phyloP scores from a whole-genome alignment of 306 rosid genomes.

The Casuarina equisetifolia region DNA sequence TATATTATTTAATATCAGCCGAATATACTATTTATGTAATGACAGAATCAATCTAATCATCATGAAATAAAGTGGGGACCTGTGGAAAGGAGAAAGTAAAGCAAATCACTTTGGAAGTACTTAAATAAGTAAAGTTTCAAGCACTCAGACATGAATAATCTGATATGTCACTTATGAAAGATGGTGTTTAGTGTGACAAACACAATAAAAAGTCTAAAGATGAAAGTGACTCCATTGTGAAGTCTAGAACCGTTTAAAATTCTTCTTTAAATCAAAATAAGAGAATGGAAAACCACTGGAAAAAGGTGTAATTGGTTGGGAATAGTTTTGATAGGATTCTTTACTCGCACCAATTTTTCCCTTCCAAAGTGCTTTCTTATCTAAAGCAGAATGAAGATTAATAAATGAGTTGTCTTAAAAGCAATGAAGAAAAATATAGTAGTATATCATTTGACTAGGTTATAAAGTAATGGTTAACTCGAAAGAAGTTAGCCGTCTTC shows the following conservation, averaged over 20 bases:
- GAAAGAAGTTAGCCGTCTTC: slow-evolving; percentile 40
- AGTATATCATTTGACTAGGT: slow-evolving; percentile 20
- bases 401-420: slow-evolving; percentile 23
- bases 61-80: slow-evolving; percentile 52
- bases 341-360: background rate
- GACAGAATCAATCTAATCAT: slow-evolving; percentile 49
- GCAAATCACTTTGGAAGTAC: slow-evolving; percentile 43
- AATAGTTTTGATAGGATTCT: background rate
- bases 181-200: slow-evolving; percentile 30
- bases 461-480: slow-evolving; percentile 9
- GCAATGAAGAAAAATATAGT: slow-evolving; percentile 19
- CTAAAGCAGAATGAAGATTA: slow-evolving; percentile 27
- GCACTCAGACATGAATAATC: slow-evolving; percentile 35
- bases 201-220: slow-evolving; percentile 24
- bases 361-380: slow-evolving; percentile 26
- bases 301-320: background rate
- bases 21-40: slow-evolving; percentile 28
- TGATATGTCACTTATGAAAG: slow-evolving; percentile 23
- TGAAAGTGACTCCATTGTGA: slow-evolving; percentile 34
- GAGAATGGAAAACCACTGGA: background rate
- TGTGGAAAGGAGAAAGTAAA: slow-evolving; percentile 26
- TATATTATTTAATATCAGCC: slow-evolving; percentile 27
- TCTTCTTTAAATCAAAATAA: slow-evolving; percentile 1
- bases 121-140: slow-evolving; percentile 26
- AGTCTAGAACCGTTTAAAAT: slow-evolving; percentile 25